Evolutionary conservation across 441 rosid species (phyloP), one percentile per base, ranked within the genome.

Genomic region (Bocquillonia castaneifolia): DNA sequence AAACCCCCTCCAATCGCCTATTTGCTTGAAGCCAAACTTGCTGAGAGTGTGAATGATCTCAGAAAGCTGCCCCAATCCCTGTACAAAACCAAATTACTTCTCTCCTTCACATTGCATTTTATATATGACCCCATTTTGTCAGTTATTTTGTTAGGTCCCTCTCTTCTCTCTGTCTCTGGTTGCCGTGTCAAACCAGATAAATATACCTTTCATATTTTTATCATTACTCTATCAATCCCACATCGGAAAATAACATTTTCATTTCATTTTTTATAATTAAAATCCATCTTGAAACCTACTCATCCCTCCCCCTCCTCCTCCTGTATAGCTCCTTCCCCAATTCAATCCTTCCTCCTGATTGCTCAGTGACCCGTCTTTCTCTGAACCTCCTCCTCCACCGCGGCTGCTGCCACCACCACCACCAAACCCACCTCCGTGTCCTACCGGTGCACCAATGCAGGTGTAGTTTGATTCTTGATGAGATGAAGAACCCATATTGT

Each of bases 361-460:
- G 70, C 72, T 71, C 74, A 69, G 70, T 63, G 81, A 72, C 66
- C 77, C 67, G 69, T 77, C 76, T 70, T 76, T 74, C 34, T 75
- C 79, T 18, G 66, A 66, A 14, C 80, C 79, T 22, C 77, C 47
- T 40, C 80, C 79, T 22, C 77, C 47, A 36, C 84, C 79, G 1
- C 82, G 73, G 64, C 68, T 76, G 10, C 79, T 66, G 25, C 77
- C 75, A 9, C 75, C 77, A 17, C 76, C 75, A 9, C 75, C 77
- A 17, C 76, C 68, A 37, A 76, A 71, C 36, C 76, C 81, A 42
- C n/a, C n/a, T n/a, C 79, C 78, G 26, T 76, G 82, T 52, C 82
- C 84, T 7, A 93, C 82, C 14, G 97, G 98, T 17, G 92, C 91
- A 40, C 92, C 91, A 1, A 86, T 82, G 88, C 94, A 91, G 18